Percentiles rank a stretch among this genome's conserved stretches.
These are phyloP conservation scores for Lasiodiplodia sp. DNA, from an alignment of 2,329 filamentous ascomycete species.

Conservation along the genomic window DNA sequence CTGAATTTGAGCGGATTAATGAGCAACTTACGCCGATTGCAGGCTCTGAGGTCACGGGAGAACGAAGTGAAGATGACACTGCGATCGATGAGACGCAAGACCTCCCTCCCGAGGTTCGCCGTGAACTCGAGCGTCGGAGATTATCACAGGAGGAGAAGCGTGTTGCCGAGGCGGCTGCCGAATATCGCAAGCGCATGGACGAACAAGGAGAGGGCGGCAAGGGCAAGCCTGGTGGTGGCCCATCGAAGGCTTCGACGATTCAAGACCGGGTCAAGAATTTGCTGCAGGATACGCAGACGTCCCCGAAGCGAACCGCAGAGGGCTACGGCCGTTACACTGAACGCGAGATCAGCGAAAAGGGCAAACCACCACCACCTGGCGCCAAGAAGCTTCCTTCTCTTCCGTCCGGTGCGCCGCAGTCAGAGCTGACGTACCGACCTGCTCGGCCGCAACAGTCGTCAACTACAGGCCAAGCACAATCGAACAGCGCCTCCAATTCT, in stretches of 20 bases:
- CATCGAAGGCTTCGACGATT: constrained; percentile 76
- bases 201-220: constrained; percentile 61
- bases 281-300: constrained; percentile 70
- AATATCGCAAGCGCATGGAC: constrained; percentile 80
- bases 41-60: constrained; percentile 76
- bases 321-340: constrained; percentile 89
- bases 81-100: constrained; percentile 72
- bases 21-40: constrained; percentile 68
- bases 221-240: constrained; percentile 40
- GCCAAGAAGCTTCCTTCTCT: constrained; percentile 16
- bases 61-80: constrained; percentile 71
- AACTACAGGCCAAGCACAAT: background rate
- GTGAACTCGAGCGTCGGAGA: constrained; percentile 83
- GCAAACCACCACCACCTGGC: constrained; percentile 15
- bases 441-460: constrained; percentile 31
- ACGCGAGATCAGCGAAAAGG: constrained; percentile 38
- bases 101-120: constrained; percentile 84
- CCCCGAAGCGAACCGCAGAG: constrained; percentile 76
- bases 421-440: constrained; percentile 33
- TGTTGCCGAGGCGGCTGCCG: constrained; percentile 86
- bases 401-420: constrained; percentile 14
- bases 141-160: constrained; percentile 88
- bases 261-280: constrained; percentile 89
- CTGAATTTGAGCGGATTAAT: constrained; percentile 36
- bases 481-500: constrained; percentile 38